Evolutionary conservation across 1,139 yeast species (phyloP).

Genomic region (Suhomyces anneliseae): DNA sequence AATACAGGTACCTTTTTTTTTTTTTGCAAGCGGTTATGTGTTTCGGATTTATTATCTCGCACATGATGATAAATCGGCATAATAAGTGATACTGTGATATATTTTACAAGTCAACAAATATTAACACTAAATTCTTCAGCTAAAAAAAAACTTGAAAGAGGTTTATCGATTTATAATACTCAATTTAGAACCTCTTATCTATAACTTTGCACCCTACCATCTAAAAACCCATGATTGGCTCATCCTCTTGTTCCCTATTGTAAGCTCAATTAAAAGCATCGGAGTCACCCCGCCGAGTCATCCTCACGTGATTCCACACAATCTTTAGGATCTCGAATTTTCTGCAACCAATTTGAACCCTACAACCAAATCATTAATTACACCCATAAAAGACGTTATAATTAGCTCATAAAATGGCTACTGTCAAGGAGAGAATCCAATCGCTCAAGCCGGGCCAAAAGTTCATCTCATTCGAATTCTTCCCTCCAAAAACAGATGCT

Average conservation of each 20-base stretch:
- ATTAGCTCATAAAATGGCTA: slow-evolving; percentile 20
- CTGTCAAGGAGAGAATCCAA: slow-evolving; percentile 57
- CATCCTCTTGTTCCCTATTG: too few relatives aligned
- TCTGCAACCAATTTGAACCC: not conserved
- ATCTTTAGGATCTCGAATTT: not conserved
- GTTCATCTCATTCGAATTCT: slow-evolving; percentile 87
- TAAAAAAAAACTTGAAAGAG: too few relatives aligned
- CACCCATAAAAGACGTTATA: not conserved
- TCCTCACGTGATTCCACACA: slow-evolving; percentile 9
- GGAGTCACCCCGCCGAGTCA: slow-evolving; percentile 2
- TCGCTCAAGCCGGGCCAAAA: slow-evolving; percentile 51
- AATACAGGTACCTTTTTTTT: not conserved
- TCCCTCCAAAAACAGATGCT: slow-evolving; percentile 92
- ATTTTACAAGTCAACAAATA: too few relatives aligned
- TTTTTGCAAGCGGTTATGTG: too few relatives aligned
- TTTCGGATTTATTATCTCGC: too few relatives aligned
- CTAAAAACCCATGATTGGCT: too few relatives aligned
- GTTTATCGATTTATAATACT: too few relatives aligned
- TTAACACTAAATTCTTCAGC: too few relatives aligned
- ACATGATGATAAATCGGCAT: too few relatives aligned
- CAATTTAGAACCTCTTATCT: too few relatives aligned
- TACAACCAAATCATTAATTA: not conserved
- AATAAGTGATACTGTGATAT: too few relatives aligned
- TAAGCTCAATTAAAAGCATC: not conserved
- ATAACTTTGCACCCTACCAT: too few relatives aligned